These are phyloP conservation scores for Rhodotorula glutinis DNA, from an alignment of 1,284 basidiomycete species.

Conservation along the genomic window DNA sequence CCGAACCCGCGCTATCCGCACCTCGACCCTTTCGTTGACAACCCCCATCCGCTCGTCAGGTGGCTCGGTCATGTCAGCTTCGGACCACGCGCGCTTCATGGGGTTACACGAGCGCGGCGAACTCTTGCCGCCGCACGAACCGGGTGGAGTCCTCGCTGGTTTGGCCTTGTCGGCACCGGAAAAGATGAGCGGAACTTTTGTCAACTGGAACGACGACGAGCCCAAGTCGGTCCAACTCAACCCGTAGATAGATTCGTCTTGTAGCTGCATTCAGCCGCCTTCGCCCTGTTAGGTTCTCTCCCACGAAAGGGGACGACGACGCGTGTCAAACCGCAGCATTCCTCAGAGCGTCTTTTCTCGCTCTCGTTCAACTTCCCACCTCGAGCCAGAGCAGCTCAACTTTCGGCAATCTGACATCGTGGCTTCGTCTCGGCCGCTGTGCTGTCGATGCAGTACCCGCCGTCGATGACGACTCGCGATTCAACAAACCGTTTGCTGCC, in stretches of 20 bases:
- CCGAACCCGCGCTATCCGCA: too few species aligned
- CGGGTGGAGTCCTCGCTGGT: slow-evolving; percentile 66
- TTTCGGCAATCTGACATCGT: too few species aligned
- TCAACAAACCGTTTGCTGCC: background rate
- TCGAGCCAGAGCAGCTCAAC: too few species aligned
- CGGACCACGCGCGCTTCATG: slow-evolving; percentile 59
- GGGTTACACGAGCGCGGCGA: slow-evolving; percentile 61
- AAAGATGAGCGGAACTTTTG: slow-evolving; percentile 65
- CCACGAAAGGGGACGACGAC: too few species aligned
- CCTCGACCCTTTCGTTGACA: too few species aligned
- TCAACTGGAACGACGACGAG: slow-evolving; percentile 56
- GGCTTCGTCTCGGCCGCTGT: background rate
- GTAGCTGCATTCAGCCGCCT: too few species aligned
- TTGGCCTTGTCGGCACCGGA: slow-evolving; percentile 49
- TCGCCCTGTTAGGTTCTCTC: too few species aligned
- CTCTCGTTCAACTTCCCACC: background rate
- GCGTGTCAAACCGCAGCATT: too few species aligned
- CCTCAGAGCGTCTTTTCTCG: background rate
- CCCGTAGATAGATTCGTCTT: background rate
- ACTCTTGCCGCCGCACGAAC: slow-evolving; percentile 54
- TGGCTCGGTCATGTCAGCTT: slow-evolving; percentile 54
- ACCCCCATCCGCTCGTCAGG: slow-evolving; percentile 29
- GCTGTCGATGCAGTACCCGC: slow-evolving; percentile 4
- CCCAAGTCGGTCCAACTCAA: slow-evolving; percentile 8
- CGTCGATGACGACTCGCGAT: background rate